phyloP scores from a whole-genome alignment of 257 asterid genomes.

The Petrea volubilis region DNA sequence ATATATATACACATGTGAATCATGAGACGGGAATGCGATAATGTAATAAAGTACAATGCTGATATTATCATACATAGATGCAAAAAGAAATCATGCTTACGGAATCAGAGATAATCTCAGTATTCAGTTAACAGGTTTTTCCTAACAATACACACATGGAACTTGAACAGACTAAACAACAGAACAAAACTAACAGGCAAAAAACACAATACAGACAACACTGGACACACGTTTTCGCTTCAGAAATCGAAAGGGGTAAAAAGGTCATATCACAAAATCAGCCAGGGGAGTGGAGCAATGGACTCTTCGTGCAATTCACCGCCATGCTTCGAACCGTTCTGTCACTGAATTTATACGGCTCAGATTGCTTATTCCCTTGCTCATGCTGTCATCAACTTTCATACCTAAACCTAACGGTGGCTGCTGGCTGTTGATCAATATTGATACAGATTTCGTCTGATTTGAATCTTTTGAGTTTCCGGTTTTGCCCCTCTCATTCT shows the following conservation, averaged over 20 bases:
- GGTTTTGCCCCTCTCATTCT: slow-evolving; percentile 25
- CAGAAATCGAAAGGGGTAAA: slow-evolving; percentile 25
- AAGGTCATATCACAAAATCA: slow-evolving; percentile 21
- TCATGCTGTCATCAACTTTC: slow-evolving; percentile 40
- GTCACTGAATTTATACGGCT: slow-evolving; percentile 70
- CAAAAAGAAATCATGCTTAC: slow-evolving; percentile 19
- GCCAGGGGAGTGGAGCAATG: background rate
- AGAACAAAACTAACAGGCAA: slow-evolving; percentile 9
- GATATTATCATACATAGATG: slow-evolving; percentile 1
- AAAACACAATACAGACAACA: slow-evolving; percentile 26
- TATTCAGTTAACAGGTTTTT: slow-evolving; percentile 13
- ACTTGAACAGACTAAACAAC: slow-evolving; percentile 23
- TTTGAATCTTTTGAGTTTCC: slow-evolving; percentile 44
- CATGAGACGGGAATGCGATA: no score
- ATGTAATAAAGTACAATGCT: no score
- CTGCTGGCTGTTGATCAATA: slow-evolving; percentile 28
- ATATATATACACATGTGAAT: no score
- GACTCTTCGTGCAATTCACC: slow-evolving; percentile 46
- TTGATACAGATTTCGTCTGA: slow-evolving; percentile 29
- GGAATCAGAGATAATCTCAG: background rate
- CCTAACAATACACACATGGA: slow-evolving; percentile 30
- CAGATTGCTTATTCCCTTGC: slow-evolving; percentile 74
- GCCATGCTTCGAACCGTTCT: slow-evolving; percentile 84
- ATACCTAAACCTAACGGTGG: slow-evolving; percentile 25
- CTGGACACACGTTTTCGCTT: slow-evolving; percentile 28